Conservation (phyloP, 2,329 filamentous ascomycete genomes). For the Fusarium robinianum region DNA sequence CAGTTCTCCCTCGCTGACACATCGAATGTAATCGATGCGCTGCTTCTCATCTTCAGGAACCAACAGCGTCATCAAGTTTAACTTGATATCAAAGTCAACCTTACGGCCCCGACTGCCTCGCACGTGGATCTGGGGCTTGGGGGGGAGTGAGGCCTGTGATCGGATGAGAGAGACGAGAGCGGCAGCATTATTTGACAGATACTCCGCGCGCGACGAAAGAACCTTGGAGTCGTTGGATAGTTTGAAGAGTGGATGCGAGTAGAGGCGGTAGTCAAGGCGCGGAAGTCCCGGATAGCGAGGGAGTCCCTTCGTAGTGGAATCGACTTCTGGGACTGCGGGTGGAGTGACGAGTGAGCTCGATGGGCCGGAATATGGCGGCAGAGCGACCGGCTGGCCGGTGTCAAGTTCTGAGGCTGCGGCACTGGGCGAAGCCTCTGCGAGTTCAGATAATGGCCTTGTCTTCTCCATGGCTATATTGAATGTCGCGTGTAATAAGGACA, state of each 20-base stretch:
- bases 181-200: conserved; percentile 51
- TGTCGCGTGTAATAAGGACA: no score
- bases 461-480: neutral
- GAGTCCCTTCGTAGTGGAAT: conserved; percentile 17
- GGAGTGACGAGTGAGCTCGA: conserved; percentile 10
- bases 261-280: conserved; percentile 55
- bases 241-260: conserved; percentile 56
- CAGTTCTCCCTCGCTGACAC: conserved; percentile 53
- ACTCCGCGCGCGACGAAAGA: conserved; percentile 53
- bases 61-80: conserved; percentile 60
- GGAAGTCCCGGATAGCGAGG: conserved; percentile 54
- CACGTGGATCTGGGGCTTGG: conserved; percentile 58
- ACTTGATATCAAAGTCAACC: conserved; percentile 57
- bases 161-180: conserved; percentile 54
- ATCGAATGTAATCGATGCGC: conserved; percentile 59
- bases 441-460: neutral
- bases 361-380: conserved; percentile 33
- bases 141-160: conserved; percentile 55
- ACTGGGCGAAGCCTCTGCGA: neutral
- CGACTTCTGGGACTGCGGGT: neutral
- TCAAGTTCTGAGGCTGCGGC: neutral
- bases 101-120: conserved; percentile 49
- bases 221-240: conserved; percentile 54
- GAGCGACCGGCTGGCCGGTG: conserved; percentile 12
- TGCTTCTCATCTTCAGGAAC: conserved; percentile 50